Evolutionary conservation across 2,329 filamentous ascomycete species (phyloP), one percentile per base, ranked within the genome.

Genomic region (Cladosporium velox): DNA sequence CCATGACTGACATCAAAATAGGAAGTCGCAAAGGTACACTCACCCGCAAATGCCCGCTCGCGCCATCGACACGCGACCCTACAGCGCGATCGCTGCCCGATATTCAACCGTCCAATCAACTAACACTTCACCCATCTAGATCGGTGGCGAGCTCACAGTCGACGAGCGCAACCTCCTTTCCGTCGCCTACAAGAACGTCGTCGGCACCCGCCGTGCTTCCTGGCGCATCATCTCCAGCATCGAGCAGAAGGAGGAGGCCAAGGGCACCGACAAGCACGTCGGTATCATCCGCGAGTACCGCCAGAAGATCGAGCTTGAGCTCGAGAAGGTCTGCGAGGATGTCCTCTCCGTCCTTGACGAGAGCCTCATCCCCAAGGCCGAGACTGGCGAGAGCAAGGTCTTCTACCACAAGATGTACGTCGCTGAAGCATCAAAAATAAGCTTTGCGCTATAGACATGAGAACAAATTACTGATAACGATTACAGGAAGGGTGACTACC

Each of bases 361-460:
- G 78, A 90, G 89, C 79, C 87, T 98, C 78, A 98, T 98, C 79
- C 93, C 93, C 82, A 94, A 95, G 83, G 94, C 94, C 79, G 91
- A 95, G 83, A 91, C 92, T 73, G 94, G 94, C 85, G 94, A 98
- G 87, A 97, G 93, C 81, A 98, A 97, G 90, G 94, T 98, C 80
- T 98, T 98, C 84, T 98, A 98, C 87, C 93, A 97, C 90, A 98
- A 98, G 90, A 98, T 98, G 94, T 97, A 85, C 76, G 91, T 86
- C 35, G 35, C 57, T 35, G 8, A 52, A 2, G n/a, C 47, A 15
- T 32, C 14, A 61, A 14, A 15, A 41, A 47, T 15, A 28, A 41
- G 10, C 30, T 51, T 52, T 24, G 21, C 44, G 47, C 8, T 41
- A 44, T n/a, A 21, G 8, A 44, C 38, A 7, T 18, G 15, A 21